Base-by-base conservation (phyloP, 345 rosid species). In the Boechera retrofracta region DNA sequence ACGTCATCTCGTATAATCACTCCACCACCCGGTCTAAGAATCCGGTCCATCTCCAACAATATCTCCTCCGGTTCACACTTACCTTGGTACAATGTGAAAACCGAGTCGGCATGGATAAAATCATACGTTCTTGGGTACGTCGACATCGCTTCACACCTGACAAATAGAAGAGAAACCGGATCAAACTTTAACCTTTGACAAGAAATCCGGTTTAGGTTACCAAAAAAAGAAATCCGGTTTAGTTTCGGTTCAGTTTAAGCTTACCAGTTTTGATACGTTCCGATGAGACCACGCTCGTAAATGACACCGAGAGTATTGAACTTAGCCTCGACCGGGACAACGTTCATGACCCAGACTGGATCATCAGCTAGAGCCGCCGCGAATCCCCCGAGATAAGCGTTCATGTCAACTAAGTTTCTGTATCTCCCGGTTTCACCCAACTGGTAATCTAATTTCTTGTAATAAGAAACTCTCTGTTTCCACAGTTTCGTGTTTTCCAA, bases 41-140 rank as follows among this genome's bases (percentile, higher is more conserved):
- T 79, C 81, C 98, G 87, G 60, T 95, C 98, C 89, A 95, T 89
- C 76, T 95, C 99, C 64, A 95, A 31, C 81, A 95, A 72, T 24
- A 95, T 88, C 18, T 84, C 85, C 41, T 86, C 93, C 89, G 86
- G 83, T 53, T 89, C 88, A 71, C 99, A 92, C 60, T 96, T 89
- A 26, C 80, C 86, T 69, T 81, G 68, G 73, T 91, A 88, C 51
- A 90, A 83, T 49, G 85, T 92, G 82, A 95, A 91, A 42, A 95
- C 68, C 18, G 97, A 89, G 57, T 83, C 88, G 0, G 90, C 97
- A 52, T 95, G 99, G 63, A 95, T 86, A 39, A 92, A 88, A 67
- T 92, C 99, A 51, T 91, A 92, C 60, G 99, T 95, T 62, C 99
- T 85, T 12, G 99, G 99, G 74, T 92, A 95, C 9, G 97, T 95